These are phyloP conservation scores for Eimeria tenella DNA, from an alignment of 169 alveolate genomes.

Conservation along the genomic window DNA sequence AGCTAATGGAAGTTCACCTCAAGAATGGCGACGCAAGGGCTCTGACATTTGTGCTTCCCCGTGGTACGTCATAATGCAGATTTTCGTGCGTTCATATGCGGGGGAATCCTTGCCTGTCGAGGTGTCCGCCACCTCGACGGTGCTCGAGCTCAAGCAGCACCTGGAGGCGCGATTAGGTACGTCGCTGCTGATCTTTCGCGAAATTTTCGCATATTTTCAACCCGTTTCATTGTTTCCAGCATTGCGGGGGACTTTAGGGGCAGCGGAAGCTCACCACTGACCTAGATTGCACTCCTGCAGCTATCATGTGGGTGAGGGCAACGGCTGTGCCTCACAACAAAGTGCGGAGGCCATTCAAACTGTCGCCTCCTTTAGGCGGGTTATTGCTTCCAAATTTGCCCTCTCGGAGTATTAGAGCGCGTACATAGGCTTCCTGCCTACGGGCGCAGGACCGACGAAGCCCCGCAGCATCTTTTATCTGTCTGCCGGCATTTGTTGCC, in stretches of 20 bases:
- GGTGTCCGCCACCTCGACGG: slow-evolving; percentile 78
- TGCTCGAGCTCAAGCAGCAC: slow-evolving; percentile 79
- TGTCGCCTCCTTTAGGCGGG: too few species aligned
- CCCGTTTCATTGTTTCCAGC: background rate
- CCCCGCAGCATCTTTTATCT: too few species aligned
- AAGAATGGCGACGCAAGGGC: slow-evolving; percentile 50
- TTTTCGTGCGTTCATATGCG: slow-evolving; percentile 72
- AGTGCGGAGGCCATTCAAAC: too few species aligned
- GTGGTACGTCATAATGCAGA: slow-evolving; percentile 65
- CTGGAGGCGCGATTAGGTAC: slow-evolving; percentile 62
- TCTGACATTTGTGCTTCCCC: slow-evolving; percentile 23
- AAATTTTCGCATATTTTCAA: background rate
- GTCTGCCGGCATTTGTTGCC: too few species aligned
- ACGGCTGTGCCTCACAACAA: too few species aligned
- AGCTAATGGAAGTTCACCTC: background rate
- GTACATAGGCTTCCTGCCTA: too few species aligned
- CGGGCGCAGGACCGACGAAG: too few species aligned
- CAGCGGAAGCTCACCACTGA: background rate
- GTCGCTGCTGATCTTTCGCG: background rate
- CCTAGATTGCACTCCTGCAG: too few species aligned
- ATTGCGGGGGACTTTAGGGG: background rate
- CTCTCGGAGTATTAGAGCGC: too few species aligned
- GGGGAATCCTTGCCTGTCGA: slow-evolving; percentile 78
- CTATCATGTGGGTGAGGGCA: too few species aligned
- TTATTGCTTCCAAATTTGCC: too few species aligned